A percentile compares a stretch with the other conserved stretches of the same genome.
phyloP scores from a whole-genome alignment of 805 yeast genomes.

The Yamadazyma insecticola region DNA sequence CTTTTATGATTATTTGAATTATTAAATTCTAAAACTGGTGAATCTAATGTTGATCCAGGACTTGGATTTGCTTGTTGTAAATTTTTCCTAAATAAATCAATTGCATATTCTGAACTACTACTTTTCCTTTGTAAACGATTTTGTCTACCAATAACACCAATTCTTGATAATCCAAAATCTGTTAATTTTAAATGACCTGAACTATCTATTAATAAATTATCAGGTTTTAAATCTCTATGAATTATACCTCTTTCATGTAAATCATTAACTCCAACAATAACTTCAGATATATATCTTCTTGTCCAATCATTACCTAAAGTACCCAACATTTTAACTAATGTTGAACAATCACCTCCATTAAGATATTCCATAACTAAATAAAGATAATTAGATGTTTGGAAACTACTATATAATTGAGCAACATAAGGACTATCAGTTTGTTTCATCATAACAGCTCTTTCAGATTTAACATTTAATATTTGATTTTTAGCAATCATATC shows the following conservation, averaged over 20 bases:
- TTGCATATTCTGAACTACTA: slow-evolving; percentile 38
- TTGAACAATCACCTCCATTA: slow-evolving; percentile 94
- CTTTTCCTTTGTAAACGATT: slow-evolving; percentile 38
- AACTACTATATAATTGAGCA: slow-evolving; percentile 81
- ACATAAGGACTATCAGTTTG: slow-evolving; percentile 92
- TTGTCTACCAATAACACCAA: slow-evolving; percentile 85
- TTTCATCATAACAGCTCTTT: slow-evolving; percentile 96
- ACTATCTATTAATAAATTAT: slow-evolving; percentile 80
- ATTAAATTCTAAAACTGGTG: slow-evolving; percentile 17
- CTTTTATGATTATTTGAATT: slow-evolving; percentile 22
- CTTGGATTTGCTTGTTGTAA: slow-evolving; percentile 9
- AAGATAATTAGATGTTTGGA: slow-evolving; percentile 81
- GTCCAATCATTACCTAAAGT: slow-evolving; percentile 85
- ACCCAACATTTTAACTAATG: slow-evolving; percentile 77
- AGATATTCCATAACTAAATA: slow-evolving; percentile 95
- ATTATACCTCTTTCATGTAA: slow-evolving; percentile 85
- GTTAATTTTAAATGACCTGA: slow-evolving; percentile 89
- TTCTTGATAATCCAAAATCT: slow-evolving; percentile 89
- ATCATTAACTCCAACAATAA: slow-evolving; percentile 84
- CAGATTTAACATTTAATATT: slow-evolving; percentile 89
- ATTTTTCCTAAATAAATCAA: slow-evolving; percentile 34
- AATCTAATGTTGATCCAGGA: slow-evolving; percentile 11
- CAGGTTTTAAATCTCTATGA: slow-evolving; percentile 95
- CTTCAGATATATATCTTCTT: slow-evolving; percentile 80
- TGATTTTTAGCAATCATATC: slow-evolving; percentile 98